Evolutionary conservation across 495 filamentous ascomycete genomes (phyloP), one percentile per base, ranked within the genome.

Genomic region (Chaetomidium leptoderma): DNA sequence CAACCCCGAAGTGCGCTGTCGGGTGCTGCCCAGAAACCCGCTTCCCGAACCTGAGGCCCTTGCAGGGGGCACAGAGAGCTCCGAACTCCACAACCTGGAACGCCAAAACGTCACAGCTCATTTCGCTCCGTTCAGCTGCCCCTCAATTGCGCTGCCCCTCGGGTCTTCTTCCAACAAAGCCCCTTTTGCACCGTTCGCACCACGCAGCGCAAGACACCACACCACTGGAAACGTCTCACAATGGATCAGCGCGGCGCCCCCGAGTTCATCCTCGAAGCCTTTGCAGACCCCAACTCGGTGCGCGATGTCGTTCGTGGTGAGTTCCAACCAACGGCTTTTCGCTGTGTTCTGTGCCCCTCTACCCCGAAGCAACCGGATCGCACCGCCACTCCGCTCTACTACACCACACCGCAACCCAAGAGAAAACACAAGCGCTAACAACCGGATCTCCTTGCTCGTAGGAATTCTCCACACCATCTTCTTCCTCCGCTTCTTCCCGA

Each of bases 401-500:
- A n/a, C n/a, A 11, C n/a, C 29, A 9, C 29, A 19, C 27, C 24
- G 3, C 26, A 19, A 16, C 7, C 14, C 37, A 11, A 11, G 1
- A 7, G 21, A 44, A 36, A 11, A 55, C 23, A 39, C 27, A 44
- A 42, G 35, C 1, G n/a, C 37, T 13, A 36, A 26, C 8, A 27
- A 32, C 21, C 21, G 2, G 14, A 19, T 27, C 19, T 17, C 4
- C 23, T 10, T 24, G 10, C 35, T 35, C 33, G 39, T 33, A 97
- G 92, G 88, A 58, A 87, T 97, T 65, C 85, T 97, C 50, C 91
- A 96, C 71, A 93, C 92, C 39, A 96, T 98, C 69, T 98, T 97
- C 85, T 98, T 98, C 78, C 91, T 97, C 74, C 89, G 93, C 59
- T 95, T 91, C 79, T 97, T 98, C 77, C 88, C 88, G 55, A 84